Percentiles rank a stretch among this genome's conserved stretches.
Conservation (phyloP, 257 asterid genomes). For the Phtheirospermum japonicum region DNA sequence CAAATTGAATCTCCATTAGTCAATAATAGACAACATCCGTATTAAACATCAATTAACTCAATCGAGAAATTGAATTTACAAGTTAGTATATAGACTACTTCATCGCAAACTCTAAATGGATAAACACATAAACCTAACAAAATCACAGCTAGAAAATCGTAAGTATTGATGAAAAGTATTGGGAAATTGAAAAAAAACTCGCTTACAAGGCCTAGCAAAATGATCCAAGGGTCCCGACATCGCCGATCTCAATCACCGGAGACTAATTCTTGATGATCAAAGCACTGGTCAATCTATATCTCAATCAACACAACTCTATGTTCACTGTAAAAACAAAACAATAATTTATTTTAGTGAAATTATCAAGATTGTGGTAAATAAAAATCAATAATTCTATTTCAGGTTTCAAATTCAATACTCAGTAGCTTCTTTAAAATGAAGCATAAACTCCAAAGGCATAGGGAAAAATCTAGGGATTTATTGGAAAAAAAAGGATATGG, state of each 20-base stretch:
- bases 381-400: too few relatives aligned
- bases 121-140: conserved; percentile 13
- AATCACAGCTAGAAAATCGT: not conserved
- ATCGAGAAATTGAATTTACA: not conserved
- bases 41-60: too few relatives aligned
- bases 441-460: too few relatives aligned
- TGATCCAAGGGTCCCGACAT: too few relatives aligned
- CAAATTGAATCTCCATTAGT: not conserved
- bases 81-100: not conserved
- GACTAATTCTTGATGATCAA: conserved; percentile 23
- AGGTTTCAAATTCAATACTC: too few relatives aligned
- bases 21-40: too few relatives aligned
- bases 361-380: too few relatives aligned
- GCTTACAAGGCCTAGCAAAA: conserved; percentile 87
- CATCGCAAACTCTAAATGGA: conserved; percentile 3
- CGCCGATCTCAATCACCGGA: too few relatives aligned
- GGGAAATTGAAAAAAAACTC: not conserved
- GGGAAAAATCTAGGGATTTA: too few relatives aligned
- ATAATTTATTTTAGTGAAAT: conserved; percentile 15
- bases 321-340: conserved; percentile 6
- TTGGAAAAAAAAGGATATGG: too few relatives aligned
- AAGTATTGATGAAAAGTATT: conserved; percentile 27
- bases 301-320: conserved; percentile 20
- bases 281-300: conserved; percentile 20
- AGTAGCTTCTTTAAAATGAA: too few relatives aligned